A percentile compares a stretch with the other conserved stretches of the same genome.
These are phyloP conservation scores for Heracleum sosnowskyi DNA, from an alignment of 129 eudicot genomes.

Conservation along the genomic window DNA sequence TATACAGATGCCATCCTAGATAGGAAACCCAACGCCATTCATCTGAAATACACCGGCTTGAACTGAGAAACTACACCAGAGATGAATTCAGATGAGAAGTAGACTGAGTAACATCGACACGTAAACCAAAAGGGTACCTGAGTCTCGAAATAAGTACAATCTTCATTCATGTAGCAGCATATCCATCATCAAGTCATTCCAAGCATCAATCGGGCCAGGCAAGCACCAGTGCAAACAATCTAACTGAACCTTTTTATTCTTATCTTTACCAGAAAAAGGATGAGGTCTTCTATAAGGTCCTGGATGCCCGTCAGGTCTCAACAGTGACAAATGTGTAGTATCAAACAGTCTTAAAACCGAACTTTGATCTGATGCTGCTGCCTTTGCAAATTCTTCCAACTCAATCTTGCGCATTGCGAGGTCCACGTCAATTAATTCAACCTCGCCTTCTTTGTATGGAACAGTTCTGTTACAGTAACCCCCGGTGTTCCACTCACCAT, in stretches of 20 bases:
- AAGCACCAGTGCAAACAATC: conserved; percentile 97
- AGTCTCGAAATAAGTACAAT: not conserved
- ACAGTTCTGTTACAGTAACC: conserved; percentile 58
- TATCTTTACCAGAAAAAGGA: conserved; percentile 45
- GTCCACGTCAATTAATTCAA: conserved; percentile 32
- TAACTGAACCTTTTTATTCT: conserved; percentile 42
- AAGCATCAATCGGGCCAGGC: conserved; percentile 84
- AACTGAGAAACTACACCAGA: not conserved
- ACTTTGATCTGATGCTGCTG: conserved; percentile 14
- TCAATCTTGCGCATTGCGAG: conserved; percentile 49
- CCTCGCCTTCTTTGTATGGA: conserved; percentile 55
- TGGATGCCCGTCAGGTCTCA: conserved; percentile 92
- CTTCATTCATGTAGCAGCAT: conserved; percentile 29
- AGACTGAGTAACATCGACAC: not conserved
- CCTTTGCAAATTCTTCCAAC: conserved; percentile 49
- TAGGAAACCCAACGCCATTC: not conserved
- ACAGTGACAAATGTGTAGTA: conserved; percentile 47
- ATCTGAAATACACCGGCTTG: not conserved
- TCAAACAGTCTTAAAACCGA: conserved; percentile 46
- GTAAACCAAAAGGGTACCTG: not conserved
- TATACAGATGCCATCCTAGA: not conserved
- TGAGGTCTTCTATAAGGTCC: conserved; percentile 58
- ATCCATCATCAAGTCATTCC: conserved; percentile 71
- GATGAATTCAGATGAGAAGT: not conserved
- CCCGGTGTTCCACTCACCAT: conserved; percentile 72